A percentile compares a stretch with the other conserved stretches of the same genome.
phyloP scores from a whole-genome alignment of 139 green algal species.

The Gonium pectorale region DNA sequence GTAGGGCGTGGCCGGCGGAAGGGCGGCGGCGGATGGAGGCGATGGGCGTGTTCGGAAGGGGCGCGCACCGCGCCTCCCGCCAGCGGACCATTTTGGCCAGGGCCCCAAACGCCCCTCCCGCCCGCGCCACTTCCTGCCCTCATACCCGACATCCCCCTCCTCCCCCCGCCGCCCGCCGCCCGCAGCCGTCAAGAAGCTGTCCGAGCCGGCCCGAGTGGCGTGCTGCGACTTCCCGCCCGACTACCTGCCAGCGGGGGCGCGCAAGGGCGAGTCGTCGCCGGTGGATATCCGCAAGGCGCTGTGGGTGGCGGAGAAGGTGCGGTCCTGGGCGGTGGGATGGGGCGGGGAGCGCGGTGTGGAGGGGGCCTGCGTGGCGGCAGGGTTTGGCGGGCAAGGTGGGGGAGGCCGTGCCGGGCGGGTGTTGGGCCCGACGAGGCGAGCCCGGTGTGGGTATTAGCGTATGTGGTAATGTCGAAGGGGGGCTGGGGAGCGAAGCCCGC shows the following conservation, averaged over 20 bases:
- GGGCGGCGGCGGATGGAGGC: no score
- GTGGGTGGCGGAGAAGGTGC: conserved; percentile 51
- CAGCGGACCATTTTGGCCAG: no score
- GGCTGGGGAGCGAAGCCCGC: no score
- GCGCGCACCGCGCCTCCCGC: no score
- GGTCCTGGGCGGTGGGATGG: background rate
- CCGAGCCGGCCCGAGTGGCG: conserved; percentile 50
- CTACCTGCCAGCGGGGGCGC: conserved; percentile 28
- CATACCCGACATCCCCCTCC: background rate
- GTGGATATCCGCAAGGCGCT: conserved; percentile 63
- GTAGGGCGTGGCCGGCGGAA: no score
- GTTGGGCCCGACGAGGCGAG: no score
- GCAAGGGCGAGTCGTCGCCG: conserved; percentile 30
- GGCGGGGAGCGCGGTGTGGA: background rate
- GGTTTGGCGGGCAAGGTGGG: no score
- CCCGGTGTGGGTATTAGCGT: no score
- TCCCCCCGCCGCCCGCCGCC: background rate
- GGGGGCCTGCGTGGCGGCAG: no score
- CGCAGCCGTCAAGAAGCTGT: conserved; percentile 36
- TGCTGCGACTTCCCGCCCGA: conserved; percentile 58
- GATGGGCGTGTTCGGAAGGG: no score
- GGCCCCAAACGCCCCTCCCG: background rate
- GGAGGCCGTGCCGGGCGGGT: no score
- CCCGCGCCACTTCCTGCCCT: background rate
- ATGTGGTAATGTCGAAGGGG: no score